Conservation (phyloP, 2,329 filamentous ascomycete genomes). For the Paecilomyces formosus region DNA sequence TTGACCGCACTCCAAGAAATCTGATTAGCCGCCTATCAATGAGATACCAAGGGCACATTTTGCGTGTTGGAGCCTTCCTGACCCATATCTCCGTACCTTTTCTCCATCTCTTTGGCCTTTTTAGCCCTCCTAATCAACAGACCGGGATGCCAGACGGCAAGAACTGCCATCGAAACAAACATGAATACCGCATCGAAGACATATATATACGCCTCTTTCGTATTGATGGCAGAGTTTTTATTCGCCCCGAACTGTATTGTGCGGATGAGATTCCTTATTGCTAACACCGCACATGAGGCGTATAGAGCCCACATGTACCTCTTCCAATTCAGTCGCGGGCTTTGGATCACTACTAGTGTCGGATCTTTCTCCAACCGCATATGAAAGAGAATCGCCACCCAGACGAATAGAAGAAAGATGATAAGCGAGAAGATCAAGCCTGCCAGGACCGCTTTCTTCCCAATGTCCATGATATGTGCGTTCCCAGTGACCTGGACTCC, state of each 20-base stretch:
- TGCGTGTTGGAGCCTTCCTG: background rate
- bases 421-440: constrained; percentile 22
- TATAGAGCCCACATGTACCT: constrained; percentile 21
- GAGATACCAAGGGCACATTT: background rate
- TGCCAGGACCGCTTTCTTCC: constrained; percentile 18
- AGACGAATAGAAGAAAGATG: constrained; percentile 20
- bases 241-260: constrained; percentile 20
- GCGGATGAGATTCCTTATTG: constrained; percentile 21
- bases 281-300: constrained; percentile 14
- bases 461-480: constrained; percentile 11
- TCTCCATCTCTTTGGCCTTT: background rate
- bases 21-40: background rate
- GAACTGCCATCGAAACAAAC: constrained; percentile 13
- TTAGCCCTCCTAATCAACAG: background rate
- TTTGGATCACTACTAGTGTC: constrained; percentile 9
- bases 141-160: constrained; percentile 7
- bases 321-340: constrained; percentile 15
- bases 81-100: background rate
- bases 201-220: constrained; percentile 22
- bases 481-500: constrained; percentile 21
- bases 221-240: constrained; percentile 9
- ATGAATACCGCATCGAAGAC: constrained; percentile 25
- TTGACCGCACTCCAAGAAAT: too few relatives aligned
- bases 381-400: constrained; percentile 18
- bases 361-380: constrained; percentile 8